Evolutionary conservation across 257 asterid species (phyloP).

Genomic region (Solanum clarkiae): DNA sequence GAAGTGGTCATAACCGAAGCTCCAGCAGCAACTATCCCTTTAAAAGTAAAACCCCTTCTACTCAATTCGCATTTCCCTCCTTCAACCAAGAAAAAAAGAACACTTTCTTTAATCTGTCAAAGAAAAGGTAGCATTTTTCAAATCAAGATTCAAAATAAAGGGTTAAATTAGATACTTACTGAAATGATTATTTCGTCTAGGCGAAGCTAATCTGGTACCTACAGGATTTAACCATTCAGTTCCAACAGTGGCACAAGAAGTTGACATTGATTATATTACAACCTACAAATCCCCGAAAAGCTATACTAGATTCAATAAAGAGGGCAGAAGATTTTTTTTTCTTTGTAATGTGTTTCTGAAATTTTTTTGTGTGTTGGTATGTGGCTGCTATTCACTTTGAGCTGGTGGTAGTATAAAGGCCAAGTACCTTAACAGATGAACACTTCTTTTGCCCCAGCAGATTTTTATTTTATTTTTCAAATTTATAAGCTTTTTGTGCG

Average conservation of each 20-base stretch:
- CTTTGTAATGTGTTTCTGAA: not conserved
- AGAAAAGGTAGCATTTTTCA: not conserved
- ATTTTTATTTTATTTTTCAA: not conserved
- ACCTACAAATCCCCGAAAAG: not conserved
- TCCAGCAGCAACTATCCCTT: slow-evolving; percentile 68
- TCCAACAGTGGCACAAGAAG: slow-evolving; percentile 26
- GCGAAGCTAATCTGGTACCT: slow-evolving; percentile 10
- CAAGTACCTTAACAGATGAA: not conserved
- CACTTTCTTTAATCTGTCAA: not conserved
- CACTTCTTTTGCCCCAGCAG: not conserved
- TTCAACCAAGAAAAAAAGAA: slow-evolving; percentile 1
- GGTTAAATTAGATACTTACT: slow-evolving; percentile 25
- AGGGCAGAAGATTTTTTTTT: not conserved
- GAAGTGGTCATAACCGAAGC: slow-evolving; percentile 54
- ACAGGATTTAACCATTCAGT: slow-evolving; percentile 18
- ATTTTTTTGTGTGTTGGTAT: not conserved
- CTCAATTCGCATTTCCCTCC: slow-evolving; percentile 58
- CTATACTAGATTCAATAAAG: not conserved
- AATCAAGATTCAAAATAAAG: not conserved
- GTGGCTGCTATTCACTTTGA: slow-evolving; percentile 22
- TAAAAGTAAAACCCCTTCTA: slow-evolving; percentile 50
- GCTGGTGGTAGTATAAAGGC: slow-evolving; percentile 28
- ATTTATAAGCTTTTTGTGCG: not conserved
- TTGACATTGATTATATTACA: slow-evolving; percentile 29
- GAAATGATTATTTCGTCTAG: slow-evolving; percentile 19